A percentile compares a stretch with the other conserved stretches of the same genome.
Conservation (phyloP, 75 land plant species). For the Gnetum montanum region DNA sequence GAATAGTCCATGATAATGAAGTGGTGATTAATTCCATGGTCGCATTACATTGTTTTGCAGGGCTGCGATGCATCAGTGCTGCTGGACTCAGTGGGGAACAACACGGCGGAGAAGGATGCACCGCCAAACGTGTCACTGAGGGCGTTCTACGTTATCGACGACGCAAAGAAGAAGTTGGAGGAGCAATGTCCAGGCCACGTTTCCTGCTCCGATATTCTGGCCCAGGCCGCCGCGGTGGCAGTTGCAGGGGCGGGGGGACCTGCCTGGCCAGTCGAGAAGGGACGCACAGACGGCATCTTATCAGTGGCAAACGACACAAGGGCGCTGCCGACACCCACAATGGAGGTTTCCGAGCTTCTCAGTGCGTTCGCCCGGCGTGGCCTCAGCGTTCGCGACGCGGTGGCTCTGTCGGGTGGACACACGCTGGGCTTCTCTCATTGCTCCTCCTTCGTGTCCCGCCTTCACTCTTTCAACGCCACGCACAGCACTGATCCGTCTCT, state of each 20-base stretch:
- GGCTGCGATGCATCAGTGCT: conserved; percentile 27
- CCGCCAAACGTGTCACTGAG: conserved; percentile 12
- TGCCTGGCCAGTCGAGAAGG: conserved; percentile 35
- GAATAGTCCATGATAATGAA: no score
- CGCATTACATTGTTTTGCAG: no score
- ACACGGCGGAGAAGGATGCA: conserved; percentile 16
- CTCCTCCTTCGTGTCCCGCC: neutral
- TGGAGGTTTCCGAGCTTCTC: conserved; percentile 27
- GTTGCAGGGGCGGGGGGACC: conserved; percentile 13
- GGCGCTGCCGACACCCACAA: conserved; percentile 33
- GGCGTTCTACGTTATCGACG: conserved; percentile 19
- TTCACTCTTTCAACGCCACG: conserved; percentile 19
- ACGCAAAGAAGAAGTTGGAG: conserved; percentile 17
- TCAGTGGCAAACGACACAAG: conserved; percentile 28
- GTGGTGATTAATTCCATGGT: no score
- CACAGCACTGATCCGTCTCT: conserved; percentile 8
- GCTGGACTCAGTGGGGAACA: conserved; percentile 6
- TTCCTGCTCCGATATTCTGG: conserved; percentile 26
- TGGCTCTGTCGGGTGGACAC: conserved; percentile 47
- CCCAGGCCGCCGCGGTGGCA: conserved; percentile 11
- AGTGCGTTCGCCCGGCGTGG: conserved; percentile 36
- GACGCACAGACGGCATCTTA: conserved; percentile 54
- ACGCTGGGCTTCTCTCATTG: conserved; percentile 18
- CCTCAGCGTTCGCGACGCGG: conserved; percentile 44
- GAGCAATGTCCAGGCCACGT: conserved; percentile 11